Base-by-base conservation (phyloP, 805 yeast species). In the Candida jianshihensis region DNA sequence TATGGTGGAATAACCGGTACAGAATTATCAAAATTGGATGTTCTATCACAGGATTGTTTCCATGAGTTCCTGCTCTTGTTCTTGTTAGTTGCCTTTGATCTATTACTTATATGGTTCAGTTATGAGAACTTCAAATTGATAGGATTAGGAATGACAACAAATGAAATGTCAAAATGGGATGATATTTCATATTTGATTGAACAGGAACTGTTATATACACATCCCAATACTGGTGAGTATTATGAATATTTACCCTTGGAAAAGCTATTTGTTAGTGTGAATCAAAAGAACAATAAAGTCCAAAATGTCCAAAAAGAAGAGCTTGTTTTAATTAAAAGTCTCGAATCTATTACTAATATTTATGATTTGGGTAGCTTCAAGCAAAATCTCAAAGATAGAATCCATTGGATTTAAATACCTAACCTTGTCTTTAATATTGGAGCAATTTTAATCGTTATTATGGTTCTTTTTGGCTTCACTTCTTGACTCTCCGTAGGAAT, bases 141-240 rank as follows among this genome's bases (percentile, higher is more conserved):
- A 2, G 69, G 66, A 43, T 64, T 71, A 29, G 95, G 95, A 0
- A 78, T 78, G 54, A 82, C 92, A 11, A 80, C 89, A 4, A 81
- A 80, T 49, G 95, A 84, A 56, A 61, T 72, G 14, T 75, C 66
- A 34, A 84, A 84, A 51, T 84, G 94, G 94, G 71, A 62, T 15
- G 75, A 68, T 4, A 65, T 84, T 12, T 77, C 77, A 37, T 69
- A 71, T 33, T 61, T 75, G 39, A 56, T 73, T 34, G 48, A 62
- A 9, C 63, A 64, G 11, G 68, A 68, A 1, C 51, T 47, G 20
- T 52, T 77, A 3, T 56, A 51, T 4, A 39, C 37, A 26, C 43
- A 47, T 19, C 46, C 45, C 15, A 25, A 29, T 6, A 26, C 35
- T 3, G 44, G 39, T 2, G 2, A 24, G 4, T 48, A 40, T 31